phyloP scores from a whole-genome alignment of 345 rosid species.

The Streptanthus diversifolius region DNA sequence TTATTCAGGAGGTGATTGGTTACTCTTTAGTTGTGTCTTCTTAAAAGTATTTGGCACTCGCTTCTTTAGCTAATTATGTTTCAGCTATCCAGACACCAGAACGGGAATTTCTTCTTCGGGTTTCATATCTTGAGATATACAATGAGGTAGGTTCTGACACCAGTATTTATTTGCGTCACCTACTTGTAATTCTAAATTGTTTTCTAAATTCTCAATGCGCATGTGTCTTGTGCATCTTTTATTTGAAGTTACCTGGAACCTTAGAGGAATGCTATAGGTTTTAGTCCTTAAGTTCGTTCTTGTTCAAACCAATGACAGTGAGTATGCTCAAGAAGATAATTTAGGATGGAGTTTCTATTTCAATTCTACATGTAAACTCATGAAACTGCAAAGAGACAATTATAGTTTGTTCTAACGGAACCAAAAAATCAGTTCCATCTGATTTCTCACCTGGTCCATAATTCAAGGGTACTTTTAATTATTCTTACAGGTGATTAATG shows the following conservation, averaged over 20 bases:
- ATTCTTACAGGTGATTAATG: constrained; percentile 73
- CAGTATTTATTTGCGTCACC: background rate
- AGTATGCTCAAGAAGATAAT: background rate
- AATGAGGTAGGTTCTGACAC: constrained; percentile 58
- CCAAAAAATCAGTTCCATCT: background rate
- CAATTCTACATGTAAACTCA: background rate
- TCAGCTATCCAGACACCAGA: constrained; percentile 68
- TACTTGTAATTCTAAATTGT: background rate
- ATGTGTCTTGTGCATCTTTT: background rate
- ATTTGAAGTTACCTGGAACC: constrained; percentile 1
- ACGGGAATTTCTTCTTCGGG: constrained; percentile 92
- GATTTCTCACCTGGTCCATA: background rate
- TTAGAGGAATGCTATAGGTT: constrained; percentile 18
- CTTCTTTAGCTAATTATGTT: constrained; percentile 36
- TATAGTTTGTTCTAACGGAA: background rate
- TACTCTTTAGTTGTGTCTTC: constrained; percentile 19
- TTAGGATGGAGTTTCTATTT: background rate
- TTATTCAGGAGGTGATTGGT: constrained; percentile 83
- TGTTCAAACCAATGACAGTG: background rate
- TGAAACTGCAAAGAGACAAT: constrained; percentile 1
- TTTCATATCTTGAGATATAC: constrained; percentile 95
- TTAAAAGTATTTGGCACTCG: background rate
- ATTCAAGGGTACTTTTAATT: constrained; percentile 1
- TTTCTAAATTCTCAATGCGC: background rate
- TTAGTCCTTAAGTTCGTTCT: constrained; percentile 1